A percentile compares a stretch with the other conserved stretches of the same genome.
Conservation (phyloP, 495 filamentous ascomycete species). For the Hypoxylon crocopeplum region DNA sequence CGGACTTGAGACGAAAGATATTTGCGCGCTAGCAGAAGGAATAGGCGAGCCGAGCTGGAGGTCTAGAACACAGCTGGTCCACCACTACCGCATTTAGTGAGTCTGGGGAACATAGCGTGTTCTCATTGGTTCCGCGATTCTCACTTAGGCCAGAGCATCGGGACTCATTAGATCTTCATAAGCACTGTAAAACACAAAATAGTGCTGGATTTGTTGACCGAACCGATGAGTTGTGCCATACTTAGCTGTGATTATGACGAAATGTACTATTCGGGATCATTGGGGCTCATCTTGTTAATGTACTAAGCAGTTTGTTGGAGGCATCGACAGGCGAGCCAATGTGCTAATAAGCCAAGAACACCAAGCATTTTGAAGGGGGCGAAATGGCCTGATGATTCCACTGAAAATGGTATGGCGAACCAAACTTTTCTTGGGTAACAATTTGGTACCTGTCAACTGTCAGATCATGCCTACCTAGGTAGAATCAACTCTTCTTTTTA, state of each 20-base stretch:
- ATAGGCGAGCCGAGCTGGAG: background rate
- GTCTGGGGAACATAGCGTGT: constrained; percentile 13
- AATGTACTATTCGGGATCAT: background rate
- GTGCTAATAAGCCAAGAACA: constrained; percentile 26
- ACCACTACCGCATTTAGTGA: constrained; percentile 3
- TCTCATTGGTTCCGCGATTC: constrained; percentile 17
- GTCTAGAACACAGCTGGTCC: constrained; percentile 21
- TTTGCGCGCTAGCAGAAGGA: constrained; percentile 5
- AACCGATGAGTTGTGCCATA: background rate
- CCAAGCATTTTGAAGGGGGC: constrained; percentile 28
- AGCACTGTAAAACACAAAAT: background rate
- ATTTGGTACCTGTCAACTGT: background rate
- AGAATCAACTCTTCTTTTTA: background rate
- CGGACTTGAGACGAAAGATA: constrained; percentile 24
- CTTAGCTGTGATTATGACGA: background rate
- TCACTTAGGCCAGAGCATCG: too few species aligned
- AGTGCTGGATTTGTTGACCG: background rate
- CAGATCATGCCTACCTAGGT: background rate
- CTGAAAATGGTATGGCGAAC: constrained; percentile 15
- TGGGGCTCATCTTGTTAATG: background rate
- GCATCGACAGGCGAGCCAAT: background rate
- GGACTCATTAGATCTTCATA: too few species aligned
- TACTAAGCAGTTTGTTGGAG: background rate
- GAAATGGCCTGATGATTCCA: constrained; percentile 20
- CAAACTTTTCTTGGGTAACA: constrained; percentile 1